Base-by-base conservation (phyloP, 2,329 filamentous ascomycete species). In the Plenodomus biglobosus region DNA sequence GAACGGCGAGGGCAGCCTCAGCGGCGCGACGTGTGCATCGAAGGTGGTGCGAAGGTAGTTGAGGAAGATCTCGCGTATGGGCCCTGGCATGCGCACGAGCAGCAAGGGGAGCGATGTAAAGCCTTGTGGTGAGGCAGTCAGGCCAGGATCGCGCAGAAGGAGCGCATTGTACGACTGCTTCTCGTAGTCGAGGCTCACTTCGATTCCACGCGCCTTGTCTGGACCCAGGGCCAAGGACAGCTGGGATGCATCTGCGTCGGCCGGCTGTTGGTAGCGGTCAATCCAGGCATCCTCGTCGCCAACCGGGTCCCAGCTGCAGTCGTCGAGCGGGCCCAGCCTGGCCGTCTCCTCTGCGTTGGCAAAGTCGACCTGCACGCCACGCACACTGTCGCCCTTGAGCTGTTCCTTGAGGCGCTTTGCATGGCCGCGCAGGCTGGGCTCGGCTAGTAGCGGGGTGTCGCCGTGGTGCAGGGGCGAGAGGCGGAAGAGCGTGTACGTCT, bases 401-500 rank as follows among this genome's bases (percentile, higher is more conserved):
- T 76, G 69, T 41, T 80, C 76, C 41, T 71, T 73, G 6, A 82
- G 67, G 3, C 77, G 73, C 43, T 71, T 71, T 30, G 78, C 76
- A 55, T 81, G 79, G 17, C 69, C 66, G 16, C 72, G 71, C 13
- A 80, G 65, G 17, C 70, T 66, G 19, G 59, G 46, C 13, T 74
- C 68, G 44, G 64, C 45, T 37, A 77, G 64, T 4, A 73, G 64
- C 1, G 61, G 61, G 3, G 61, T 21, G 36, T 71, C 70, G 47
- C 69, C 73, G 57, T 80, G 75, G 60, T 80, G 75, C 34, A 82
- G 73, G n/a, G 78, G 78, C 3, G 79, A 80, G 8, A 81, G 65
- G 54, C 78, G 78, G 61, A 80, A 78, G 42, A 78, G 65, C n/a
- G 69, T 76, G 74, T 78, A 82, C 21, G 78, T 80, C n/a, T 75